These are phyloP conservation scores for Oehlia diaphana DNA, from an alignment of 192 early-diverging fungal genomes.

Conservation along the genomic window DNA sequence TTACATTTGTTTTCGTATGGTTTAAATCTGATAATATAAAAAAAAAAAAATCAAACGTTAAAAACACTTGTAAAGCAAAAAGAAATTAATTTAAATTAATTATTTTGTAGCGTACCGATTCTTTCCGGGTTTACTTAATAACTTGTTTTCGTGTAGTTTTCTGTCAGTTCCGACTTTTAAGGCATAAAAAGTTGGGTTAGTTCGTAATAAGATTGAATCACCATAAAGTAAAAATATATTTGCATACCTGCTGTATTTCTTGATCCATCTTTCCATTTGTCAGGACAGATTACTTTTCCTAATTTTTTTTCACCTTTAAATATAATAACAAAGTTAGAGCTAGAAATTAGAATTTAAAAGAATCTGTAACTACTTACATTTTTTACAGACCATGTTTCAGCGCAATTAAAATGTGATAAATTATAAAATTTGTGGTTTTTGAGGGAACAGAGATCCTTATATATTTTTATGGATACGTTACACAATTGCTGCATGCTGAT, in stretches of 20 bases:
- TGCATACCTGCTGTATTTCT: slow-evolving; percentile 48
- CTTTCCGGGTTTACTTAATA: slow-evolving; percentile 56
- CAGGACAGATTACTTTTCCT: slow-evolving; percentile 55
- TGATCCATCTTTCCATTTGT: slow-evolving; percentile 68
- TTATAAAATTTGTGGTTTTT: no score
- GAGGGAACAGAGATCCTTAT: no score
- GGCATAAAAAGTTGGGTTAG: neutral
- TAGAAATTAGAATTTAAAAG: neutral
- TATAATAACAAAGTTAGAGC: neutral
- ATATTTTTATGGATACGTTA: neutral
- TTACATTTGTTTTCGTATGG: slow-evolving; percentile 63
- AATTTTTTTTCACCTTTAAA: slow-evolving; percentile 60
- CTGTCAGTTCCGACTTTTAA: slow-evolving; percentile 41
- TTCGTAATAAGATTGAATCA: neutral
- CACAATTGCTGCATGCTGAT: neutral
- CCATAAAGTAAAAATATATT: neutral
- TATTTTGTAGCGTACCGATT: slow-evolving; percentile 34
- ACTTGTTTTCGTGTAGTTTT: slow-evolving; percentile 61
- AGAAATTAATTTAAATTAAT: neutral
- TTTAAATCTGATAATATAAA: slow-evolving; percentile 42
- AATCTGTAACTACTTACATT: slow-evolving; percentile 37
- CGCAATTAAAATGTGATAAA: neutral
- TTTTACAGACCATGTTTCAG: slow-evolving; percentile 50
- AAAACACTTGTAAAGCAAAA: neutral
- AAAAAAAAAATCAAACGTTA: neutral